Conservation (phyloP, 192 early-diverging fungal genomes). For the Dissophora globulifera region DNA sequence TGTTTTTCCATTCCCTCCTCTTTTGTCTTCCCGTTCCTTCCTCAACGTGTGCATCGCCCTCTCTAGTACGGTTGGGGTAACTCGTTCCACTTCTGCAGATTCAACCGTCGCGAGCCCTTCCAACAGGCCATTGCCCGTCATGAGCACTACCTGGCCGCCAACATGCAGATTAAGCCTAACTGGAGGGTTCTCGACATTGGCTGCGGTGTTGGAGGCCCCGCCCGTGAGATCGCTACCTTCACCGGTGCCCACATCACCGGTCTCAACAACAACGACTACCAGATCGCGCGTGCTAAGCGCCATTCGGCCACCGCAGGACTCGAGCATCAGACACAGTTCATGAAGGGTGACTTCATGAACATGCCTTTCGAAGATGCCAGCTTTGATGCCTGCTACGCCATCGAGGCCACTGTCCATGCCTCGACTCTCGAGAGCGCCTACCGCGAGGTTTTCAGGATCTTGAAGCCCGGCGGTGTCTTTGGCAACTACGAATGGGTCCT, state of each 20-base stretch:
- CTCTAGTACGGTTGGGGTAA: slow-evolving; percentile 86
- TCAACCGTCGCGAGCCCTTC: slow-evolving; percentile 81
- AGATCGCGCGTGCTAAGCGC: slow-evolving; percentile 80
- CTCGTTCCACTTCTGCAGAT: slow-evolving; percentile 93
- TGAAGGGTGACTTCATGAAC: slow-evolving; percentile 85
- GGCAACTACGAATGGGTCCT: slow-evolving; percentile 97
- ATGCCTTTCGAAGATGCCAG: slow-evolving; percentile 86
- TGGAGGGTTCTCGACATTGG: slow-evolving; percentile 92
- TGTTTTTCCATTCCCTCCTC: too few relatives aligned
- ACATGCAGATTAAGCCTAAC: slow-evolving; percentile 73
- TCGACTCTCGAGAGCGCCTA: slow-evolving; percentile 88
- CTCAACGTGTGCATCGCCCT: too few relatives aligned
- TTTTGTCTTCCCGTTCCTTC: too few relatives aligned
- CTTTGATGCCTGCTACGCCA: slow-evolving; percentile 95
- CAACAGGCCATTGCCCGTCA: slow-evolving; percentile 87
- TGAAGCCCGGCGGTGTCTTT: slow-evolving; percentile 94
- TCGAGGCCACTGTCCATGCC: slow-evolving; percentile 95
- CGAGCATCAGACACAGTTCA: slow-evolving; percentile 58
- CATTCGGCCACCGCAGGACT: slow-evolving; percentile 80
- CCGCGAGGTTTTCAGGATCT: slow-evolving; percentile 86
- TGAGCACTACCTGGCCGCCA: slow-evolving; percentile 87
- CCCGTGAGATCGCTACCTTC: slow-evolving; percentile 92
- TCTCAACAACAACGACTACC: slow-evolving; percentile 96
- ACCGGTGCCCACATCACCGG: slow-evolving; percentile 89
- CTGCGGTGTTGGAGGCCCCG: slow-evolving; percentile 97